phyloP scores from a whole-genome alignment of 2,329 filamentous ascomycete species.

The Colletotrichum salicis region DNA sequence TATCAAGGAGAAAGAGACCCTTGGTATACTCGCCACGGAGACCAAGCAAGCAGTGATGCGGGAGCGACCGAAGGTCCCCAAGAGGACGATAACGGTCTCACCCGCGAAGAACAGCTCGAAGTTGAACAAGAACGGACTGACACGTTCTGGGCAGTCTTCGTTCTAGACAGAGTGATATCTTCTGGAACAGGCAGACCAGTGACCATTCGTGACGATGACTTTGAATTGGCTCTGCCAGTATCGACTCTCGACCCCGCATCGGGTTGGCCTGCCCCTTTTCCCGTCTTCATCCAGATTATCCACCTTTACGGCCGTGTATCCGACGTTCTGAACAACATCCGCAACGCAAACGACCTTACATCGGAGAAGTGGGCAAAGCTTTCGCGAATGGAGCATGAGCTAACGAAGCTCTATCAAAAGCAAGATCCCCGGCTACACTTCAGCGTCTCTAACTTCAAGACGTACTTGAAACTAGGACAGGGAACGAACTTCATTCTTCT shows the following conservation, averaged over 20 bases:
- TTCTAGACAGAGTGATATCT: constrained; percentile 87
- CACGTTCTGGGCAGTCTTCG: constrained; percentile 91
- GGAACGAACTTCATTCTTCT: constrained; percentile 88
- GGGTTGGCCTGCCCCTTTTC: constrained; percentile 81
- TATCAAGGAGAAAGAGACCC: constrained; percentile 66
- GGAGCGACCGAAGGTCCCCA: constrained; percentile 46
- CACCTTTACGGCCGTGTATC: constrained; percentile 87
- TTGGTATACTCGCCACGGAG: constrained; percentile 58
- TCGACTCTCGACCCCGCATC: constrained; percentile 63
- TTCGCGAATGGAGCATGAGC: constrained; percentile 80
- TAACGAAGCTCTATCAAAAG: constrained; percentile 78
- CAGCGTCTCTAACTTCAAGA: constrained; percentile 86
- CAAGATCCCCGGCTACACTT: constrained; percentile 82
- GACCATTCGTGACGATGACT: constrained; percentile 85
- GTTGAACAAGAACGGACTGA: constrained; percentile 85
- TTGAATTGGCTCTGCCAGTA: constrained; percentile 78
- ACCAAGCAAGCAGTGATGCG: constrained; percentile 46
- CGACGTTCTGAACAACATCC: constrained; percentile 85
- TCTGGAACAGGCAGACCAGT: constrained; percentile 87
- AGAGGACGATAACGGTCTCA: constrained; percentile 53
- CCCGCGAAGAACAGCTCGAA: constrained; percentile 66
- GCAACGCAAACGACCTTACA: constrained; percentile 78
- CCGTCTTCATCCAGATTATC: constrained; percentile 83
- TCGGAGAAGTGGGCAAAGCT: constrained; percentile 78
- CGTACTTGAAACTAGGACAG: constrained; percentile 82